Base-by-base conservation (phyloP, 768 basidiomycete genomes). In the Phlebiopsis gigantea region DNA sequence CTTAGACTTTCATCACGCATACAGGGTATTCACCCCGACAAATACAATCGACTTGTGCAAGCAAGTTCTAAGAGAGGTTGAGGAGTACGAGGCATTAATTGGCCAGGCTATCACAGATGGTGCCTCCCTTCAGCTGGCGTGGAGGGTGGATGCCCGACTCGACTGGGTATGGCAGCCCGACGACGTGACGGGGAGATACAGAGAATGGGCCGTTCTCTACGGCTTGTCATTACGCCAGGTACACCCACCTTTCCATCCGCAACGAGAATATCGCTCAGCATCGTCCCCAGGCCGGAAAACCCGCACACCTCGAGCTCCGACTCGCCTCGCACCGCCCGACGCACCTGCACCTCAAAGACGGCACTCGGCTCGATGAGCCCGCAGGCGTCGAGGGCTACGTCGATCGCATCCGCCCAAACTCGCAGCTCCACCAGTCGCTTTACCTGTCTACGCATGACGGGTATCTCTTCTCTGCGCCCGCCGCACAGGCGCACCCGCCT, bases 151-250 rank as follows among this genome's bases (percentile, higher is more conserved):
- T 21, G 82, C 84, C 2, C 80, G 82, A 58, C 68, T 98, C 46
- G 94, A 98, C 65, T 98, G 95, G 95, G 75, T 94, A 25, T 87
- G 87, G 79, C 76, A 85, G 34, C 78, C 84, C n/a, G 73, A 79
- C 24, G 87, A 89, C 61, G 74, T 87, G 0, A 75, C 81, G 30
- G 88, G 84, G 9, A 73, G 79, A 49, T 62, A 69, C 21, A 77
- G 93, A 46, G 76, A 78, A 24, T 93, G 89, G 88, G 79, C 80
- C 0, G 81, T 92, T 2, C 69, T 96, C 9, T 88, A 81, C 59
- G 93, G 92, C 29, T 62, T 95, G 41, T 84, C 88, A 9, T 75
- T 90, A 60, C 77, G 77, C 59, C 83, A 88, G 75, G 93, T 87
- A 66, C 59, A 77, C 70, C 17, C 28, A 10, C 25, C 45, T 54